Evolutionary conservation across 2,329 filamentous ascomycete genomes (phyloP).

Genomic region (Pseudocercospora fuligena): DNA sequence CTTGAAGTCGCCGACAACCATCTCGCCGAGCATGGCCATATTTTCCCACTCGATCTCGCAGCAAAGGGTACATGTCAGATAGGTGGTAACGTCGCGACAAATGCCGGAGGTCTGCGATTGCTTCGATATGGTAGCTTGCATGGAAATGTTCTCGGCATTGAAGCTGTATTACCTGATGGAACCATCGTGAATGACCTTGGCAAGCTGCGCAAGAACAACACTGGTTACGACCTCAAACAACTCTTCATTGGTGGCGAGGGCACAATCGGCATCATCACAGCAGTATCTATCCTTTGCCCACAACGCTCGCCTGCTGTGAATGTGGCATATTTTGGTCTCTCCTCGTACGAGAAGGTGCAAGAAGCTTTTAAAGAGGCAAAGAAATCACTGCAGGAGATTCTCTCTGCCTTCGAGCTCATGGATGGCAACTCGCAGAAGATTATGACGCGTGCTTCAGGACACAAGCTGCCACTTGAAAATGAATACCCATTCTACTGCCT

Average conservation of each 20-base stretch:
- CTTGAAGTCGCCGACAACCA: constrained; percentile 87
- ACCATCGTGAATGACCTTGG: constrained; percentile 89
- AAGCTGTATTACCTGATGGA: constrained; percentile 91
- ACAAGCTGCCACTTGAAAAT: constrained; percentile 78
- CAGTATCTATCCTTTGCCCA: constrained; percentile 84
- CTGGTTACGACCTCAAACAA: constrained; percentile 95
- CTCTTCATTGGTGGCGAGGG: constrained; percentile 95
- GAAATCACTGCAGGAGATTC: constrained; percentile 86
- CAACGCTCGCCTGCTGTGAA: constrained; percentile 87
- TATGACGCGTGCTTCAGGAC: constrained; percentile 74
- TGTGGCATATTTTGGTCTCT: constrained; percentile 90
- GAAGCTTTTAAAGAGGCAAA: constrained; percentile 88
- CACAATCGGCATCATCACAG: constrained; percentile 92
- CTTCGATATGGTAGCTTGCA: constrained; percentile 93
- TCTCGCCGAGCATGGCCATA: constrained; percentile 79
- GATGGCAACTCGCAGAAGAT: constrained; percentile 80
- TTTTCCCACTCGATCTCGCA: constrained; percentile 96
- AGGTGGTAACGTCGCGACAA: constrained; percentile 93
- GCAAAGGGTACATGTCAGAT: constrained; percentile 97
- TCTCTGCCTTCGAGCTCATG: constrained; percentile 98
- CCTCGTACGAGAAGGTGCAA: constrained; percentile 88
- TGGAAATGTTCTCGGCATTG: constrained; percentile 87
- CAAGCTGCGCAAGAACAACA: constrained; percentile 96
- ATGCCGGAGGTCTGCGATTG: constrained; percentile 87
- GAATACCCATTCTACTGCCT: constrained; percentile 94